Evolutionary conservation across 1,139 yeast genomes (phyloP), one percentile per base, ranked within the genome.

Genomic region (Saccharomyces hybrid): DNA sequence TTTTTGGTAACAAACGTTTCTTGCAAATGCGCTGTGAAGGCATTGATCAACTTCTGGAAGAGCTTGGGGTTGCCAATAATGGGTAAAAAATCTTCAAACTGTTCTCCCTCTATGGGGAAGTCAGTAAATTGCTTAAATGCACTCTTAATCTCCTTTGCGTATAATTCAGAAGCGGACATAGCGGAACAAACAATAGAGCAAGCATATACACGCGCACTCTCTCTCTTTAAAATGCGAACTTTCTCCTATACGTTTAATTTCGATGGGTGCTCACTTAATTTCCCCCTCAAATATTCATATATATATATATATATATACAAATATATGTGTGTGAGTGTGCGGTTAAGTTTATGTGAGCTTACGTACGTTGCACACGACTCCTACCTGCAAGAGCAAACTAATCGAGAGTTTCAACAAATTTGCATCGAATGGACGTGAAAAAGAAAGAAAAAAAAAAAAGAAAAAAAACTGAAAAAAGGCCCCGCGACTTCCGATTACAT

Each of bases 41-140:
- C 95, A 58, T 80, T 80, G 50, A 90, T 76, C 60, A 90, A 78
- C 64, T 84, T 83, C 65, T 83, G 83, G 78, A 90, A 90, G 54
- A 86, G 75, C 54, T 75, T 77, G 51, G 97, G 96, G 62, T 81
- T 76, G 68, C 87, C 80, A 78, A 91, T 90, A 59, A 90, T 85
- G 53, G 97, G 97, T 69, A 89, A 78, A 70, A 90, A 89, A 71
- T 90, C 97, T 73, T 90, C 96, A 66, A 90, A 90, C 49, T 89
- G 75, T 59, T 90, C 81, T 7, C 97, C 97, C 73, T 85, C 84
- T 57, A 80, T 70, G 44, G 97, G 97, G 76, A 90, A 90, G 75
- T 90, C 88, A 57, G 88, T 93, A 76, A 84, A 89, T 69, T 86
- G 95, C 64, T 77, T 84, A 56, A 84, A 75, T 59, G 83, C 79